These are phyloP conservation scores for Parietaria judaica DNA, from an alignment of 306 rosid genomes.

Conservation along the genomic window DNA sequence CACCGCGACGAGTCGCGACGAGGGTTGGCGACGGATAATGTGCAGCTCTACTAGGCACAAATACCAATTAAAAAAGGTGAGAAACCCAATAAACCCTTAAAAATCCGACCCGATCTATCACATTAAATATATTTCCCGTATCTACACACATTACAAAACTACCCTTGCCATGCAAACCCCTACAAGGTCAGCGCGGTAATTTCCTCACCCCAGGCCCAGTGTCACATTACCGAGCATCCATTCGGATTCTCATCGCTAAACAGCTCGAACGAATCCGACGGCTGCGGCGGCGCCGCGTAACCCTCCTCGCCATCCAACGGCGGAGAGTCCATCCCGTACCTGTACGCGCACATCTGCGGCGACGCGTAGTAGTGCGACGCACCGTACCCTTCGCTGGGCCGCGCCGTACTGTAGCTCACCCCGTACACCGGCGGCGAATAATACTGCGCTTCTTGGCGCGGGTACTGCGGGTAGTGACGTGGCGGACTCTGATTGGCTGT, in stretches of 20 bases:
- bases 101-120: not conserved
- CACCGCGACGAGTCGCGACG: too few species aligned
- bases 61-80: constrained; percentile 14
- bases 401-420: constrained; percentile 31
- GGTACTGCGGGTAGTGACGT: constrained; percentile 26
- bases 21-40: too few species aligned
- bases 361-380: constrained; percentile 42
- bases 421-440: constrained; percentile 20
- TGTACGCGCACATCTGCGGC: constrained; percentile 30
- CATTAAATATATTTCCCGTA: constrained; percentile 2
- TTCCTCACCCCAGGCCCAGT: not conserved
- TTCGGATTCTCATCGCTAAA: constrained; percentile 84
- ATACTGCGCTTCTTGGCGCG: constrained; percentile 11
- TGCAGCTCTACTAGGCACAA: constrained; percentile 24
- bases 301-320: constrained; percentile 19
- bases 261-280: constrained; percentile 37
- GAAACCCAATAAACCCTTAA: not conserved
- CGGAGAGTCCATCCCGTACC: constrained; percentile 23
- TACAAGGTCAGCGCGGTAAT: constrained; percentile 26
- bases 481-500: constrained; percentile 36
- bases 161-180: constrained; percentile 17
- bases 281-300: constrained; percentile 16
- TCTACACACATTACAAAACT: constrained; percentile 33
- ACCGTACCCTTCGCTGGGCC: constrained; percentile 33
- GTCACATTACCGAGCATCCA: constrained; percentile 53